Conservation (phyloP, 805 yeast genomes). For the Candida suzukii region DNA sequence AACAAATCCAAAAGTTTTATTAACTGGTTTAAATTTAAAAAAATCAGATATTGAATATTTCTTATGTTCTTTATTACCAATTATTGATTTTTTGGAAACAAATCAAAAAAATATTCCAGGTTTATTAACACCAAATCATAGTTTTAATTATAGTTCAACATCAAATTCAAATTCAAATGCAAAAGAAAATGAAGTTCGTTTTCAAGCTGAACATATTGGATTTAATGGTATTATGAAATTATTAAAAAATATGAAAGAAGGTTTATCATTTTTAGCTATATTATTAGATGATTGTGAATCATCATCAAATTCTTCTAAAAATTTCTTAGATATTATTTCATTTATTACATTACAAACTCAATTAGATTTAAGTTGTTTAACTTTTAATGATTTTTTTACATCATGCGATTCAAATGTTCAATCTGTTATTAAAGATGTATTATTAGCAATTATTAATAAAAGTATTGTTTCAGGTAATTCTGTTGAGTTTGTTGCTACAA, state of each 20-base stretch:
- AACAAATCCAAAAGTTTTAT: conserved; percentile 27
- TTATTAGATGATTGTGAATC: conserved; percentile 62
- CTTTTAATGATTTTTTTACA: conserved; percentile 72
- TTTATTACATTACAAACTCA: conserved; percentile 66
- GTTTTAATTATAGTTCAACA: conserved; percentile 27
- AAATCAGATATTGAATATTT: conserved; percentile 57
- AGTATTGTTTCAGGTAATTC: conserved; percentile 89
- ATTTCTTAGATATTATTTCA: conserved; percentile 59
- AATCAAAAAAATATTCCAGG: conserved; percentile 59
- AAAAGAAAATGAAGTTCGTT: conserved; percentile 49
- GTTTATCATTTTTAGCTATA: conserved; percentile 79
- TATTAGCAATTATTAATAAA: conserved; percentile 83
- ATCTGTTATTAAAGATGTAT: conserved; percentile 73
- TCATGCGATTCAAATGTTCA: conserved; percentile 50
- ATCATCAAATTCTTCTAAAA: conserved; percentile 16
- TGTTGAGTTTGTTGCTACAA: conserved; percentile 81
- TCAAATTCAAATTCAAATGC: conserved; percentile 35
- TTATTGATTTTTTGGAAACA: conserved; percentile 62
- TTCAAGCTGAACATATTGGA: conserved; percentile 89
- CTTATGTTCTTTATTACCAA: conserved; percentile 61
- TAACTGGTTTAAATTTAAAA: conserved; percentile 37
- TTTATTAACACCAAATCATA: conserved; percentile 48
- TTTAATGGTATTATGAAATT: conserved; percentile 70
- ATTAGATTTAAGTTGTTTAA: conserved; percentile 54
- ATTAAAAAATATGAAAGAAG: conserved; percentile 77